Conservation (phyloP, 176 grass and related monocot genomes). For the Pharus latifolius region DNA sequence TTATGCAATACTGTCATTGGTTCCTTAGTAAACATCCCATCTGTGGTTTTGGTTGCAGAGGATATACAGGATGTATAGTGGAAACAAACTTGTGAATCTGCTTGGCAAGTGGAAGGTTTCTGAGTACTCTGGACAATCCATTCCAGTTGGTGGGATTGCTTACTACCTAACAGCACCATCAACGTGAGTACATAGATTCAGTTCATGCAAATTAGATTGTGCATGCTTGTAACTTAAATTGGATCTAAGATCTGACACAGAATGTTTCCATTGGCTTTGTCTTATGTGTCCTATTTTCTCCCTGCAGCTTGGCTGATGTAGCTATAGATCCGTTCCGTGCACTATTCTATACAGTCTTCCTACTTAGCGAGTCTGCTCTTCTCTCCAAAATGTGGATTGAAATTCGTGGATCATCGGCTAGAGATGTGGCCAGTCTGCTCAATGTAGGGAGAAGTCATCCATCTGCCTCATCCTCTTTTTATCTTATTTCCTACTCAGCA, state of each 20-base stretch:
- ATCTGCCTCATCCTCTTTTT: neutral
- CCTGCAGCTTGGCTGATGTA: slow-evolving; percentile 14
- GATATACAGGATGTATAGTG: slow-evolving; percentile 14
- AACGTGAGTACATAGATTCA: neutral
- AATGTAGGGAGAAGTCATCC: neutral
- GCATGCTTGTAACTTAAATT: too few species aligned
- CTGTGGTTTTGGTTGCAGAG: too few species aligned
- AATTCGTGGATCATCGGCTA: slow-evolving; percentile 22
- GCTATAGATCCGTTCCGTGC: slow-evolving; percentile 21
- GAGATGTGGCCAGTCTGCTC: slow-evolving; percentile 25
- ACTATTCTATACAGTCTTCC: slow-evolving; percentile 24
- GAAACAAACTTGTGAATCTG: slow-evolving; percentile 24
- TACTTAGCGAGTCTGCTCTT: slow-evolving; percentile 19
- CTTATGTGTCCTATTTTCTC: neutral
- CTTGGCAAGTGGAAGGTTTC: slow-evolving; percentile 26
- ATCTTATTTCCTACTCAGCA: neutral
- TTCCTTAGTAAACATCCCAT: too few species aligned
- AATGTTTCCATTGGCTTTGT: neutral
- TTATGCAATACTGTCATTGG: too few species aligned
- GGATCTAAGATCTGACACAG: neutral
- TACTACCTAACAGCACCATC: slow-evolving; percentile 28
- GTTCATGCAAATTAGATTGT: too few species aligned
- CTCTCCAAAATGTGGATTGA: slow-evolving; percentile 28
- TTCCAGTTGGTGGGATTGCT: slow-evolving; percentile 21
- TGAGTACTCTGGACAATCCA: slow-evolving; percentile 18